Percentiles rank a stretch among this genome's conserved stretches.
These are phyloP conservation scores for Fusarium sororula DNA, from an alignment of 2,329 filamentous ascomycete genomes.

Conservation along the genomic window DNA sequence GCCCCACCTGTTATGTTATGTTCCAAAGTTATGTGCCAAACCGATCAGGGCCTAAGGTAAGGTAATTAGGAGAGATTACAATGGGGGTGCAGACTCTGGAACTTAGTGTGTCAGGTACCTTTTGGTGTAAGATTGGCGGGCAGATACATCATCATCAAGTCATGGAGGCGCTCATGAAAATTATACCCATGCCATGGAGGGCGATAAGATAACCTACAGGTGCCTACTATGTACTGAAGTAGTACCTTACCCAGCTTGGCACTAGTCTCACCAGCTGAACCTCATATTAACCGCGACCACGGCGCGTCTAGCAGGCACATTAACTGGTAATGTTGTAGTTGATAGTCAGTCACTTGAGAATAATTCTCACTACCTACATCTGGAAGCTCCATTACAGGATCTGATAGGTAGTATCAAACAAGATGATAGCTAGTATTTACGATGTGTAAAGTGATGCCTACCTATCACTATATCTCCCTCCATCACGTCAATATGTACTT, in stretches of 20 bases:
- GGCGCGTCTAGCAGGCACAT: not conserved
- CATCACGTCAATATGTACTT: not conserved
- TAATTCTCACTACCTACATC: not conserved
- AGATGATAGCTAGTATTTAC: not conserved
- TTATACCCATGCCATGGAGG: slow-evolving; percentile 22
- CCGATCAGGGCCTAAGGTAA: no score
- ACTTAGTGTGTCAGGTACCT: slow-evolving; percentile 16
- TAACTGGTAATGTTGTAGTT: not conserved
- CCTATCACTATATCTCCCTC: no score
- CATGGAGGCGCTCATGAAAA: slow-evolving; percentile 11
- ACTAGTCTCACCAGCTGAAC: not conserved
- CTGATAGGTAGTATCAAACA: not conserved
- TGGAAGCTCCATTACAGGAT: not conserved
- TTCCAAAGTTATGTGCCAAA: no score
- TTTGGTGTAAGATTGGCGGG: slow-evolving; percentile 10
- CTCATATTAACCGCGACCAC: not conserved
- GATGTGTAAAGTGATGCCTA: not conserved
- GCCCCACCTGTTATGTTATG: no score
- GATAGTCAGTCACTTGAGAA: not conserved
- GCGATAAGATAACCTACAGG: slow-evolving; percentile 31
- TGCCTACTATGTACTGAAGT: not conserved
- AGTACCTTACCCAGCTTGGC: not conserved
- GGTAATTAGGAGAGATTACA: slow-evolving; percentile 31
- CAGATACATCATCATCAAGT: slow-evolving; percentile 13
- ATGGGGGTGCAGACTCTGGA: slow-evolving; percentile 1